Evolutionary conservation across 805 yeast genomes (phyloP).

Genomic region (Pichia deserticola): DNA sequence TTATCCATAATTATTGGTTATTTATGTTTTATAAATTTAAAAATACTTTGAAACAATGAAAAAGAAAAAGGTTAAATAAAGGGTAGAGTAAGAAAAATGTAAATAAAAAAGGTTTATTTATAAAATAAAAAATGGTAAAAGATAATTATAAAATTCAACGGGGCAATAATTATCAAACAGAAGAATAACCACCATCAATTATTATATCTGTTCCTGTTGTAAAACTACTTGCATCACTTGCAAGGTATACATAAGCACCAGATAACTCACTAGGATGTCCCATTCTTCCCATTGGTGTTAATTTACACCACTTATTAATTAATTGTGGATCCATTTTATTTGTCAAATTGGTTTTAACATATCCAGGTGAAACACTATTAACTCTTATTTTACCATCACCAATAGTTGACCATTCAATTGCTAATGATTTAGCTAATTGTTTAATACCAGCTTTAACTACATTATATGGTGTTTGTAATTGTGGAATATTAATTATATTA

Average conservation of each 20-base stretch:
- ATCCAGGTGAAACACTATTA: conserved; percentile 81
- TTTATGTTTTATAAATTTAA: no score
- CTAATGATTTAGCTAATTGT: conserved; percentile 70
- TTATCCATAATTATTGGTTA: no score
- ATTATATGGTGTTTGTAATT: conserved; percentile 78
- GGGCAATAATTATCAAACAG: conserved; percentile 27
- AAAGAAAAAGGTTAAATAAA: no score
- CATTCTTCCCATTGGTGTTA: conserved; percentile 67
- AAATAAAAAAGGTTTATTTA: no score
- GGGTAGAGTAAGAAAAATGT: no score
- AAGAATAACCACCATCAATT: conserved; percentile 74
- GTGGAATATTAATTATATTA: conserved; percentile 80
- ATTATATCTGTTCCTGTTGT: conserved; percentile 72
- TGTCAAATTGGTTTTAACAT: conserved; percentile 65
- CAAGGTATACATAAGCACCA: conserved; percentile 75
- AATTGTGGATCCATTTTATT: conserved; percentile 38
- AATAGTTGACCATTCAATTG: conserved; percentile 84
- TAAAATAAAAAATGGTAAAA: no score
- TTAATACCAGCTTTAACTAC: conserved; percentile 80
- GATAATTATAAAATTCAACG: no score
- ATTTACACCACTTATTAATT: conserved; percentile 40
- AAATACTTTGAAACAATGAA: no score
- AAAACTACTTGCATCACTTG: conserved; percentile 73
- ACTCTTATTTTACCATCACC: conserved; percentile 57
- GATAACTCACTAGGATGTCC: conserved; percentile 66